phyloP scores from a whole-genome alignment of 768 basidiomycete genomes.

The Collybiopsis confluens region DNA sequence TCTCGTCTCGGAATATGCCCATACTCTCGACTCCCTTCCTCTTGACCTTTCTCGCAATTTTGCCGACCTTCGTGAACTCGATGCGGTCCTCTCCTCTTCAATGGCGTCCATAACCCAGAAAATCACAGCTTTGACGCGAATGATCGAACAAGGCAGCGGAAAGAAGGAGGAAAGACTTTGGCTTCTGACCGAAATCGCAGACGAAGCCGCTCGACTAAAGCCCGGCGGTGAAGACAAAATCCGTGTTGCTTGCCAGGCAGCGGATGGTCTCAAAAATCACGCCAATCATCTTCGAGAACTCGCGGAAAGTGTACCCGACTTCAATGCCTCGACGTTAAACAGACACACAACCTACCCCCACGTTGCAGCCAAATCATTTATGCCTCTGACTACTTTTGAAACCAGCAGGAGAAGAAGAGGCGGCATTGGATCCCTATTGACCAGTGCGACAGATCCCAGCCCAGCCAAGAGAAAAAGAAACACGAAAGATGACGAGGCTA shows the following conservation, averaged over 20 bases:
- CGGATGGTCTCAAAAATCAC: conserved; percentile 78
- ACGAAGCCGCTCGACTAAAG: conserved; percentile 87
- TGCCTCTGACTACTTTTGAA: conserved; percentile 58
- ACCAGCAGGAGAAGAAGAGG: conserved; percentile 60
- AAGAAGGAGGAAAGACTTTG: conserved; percentile 74
- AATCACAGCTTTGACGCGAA: conserved; percentile 66
- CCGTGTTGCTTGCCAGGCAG: conserved; percentile 86
- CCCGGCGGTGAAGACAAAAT: conserved; percentile 98
- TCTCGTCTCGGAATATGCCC: conserved; percentile 79
- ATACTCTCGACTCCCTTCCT: conserved; percentile 91
- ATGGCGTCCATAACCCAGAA: conserved; percentile 78
- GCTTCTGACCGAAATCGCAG: conserved; percentile 89
- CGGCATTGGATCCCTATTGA: conserved; percentile 50
- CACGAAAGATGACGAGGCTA: conserved; percentile 60
- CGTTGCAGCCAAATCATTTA: conserved; percentile 63
- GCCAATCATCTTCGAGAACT: conserved; percentile 57
- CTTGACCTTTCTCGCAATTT: conserved; percentile 92
- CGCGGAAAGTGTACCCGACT: conserved; percentile 58
- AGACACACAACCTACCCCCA: conserved; percentile 73
- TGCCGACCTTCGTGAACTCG: conserved; percentile 96
- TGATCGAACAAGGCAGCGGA: conserved; percentile 64
- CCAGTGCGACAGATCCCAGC: conserved; percentile 52
- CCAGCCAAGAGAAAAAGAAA: conserved; percentile 63
- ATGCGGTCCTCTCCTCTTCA: conserved; percentile 91
- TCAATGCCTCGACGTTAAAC: conserved; percentile 52